A percentile compares a stretch with the other conserved stretches of the same genome.
These are phyloP conservation scores for Dictyostelium capitatum DNA, from an alignment of 78 protist genomes.

Conservation along the genomic window DNA sequence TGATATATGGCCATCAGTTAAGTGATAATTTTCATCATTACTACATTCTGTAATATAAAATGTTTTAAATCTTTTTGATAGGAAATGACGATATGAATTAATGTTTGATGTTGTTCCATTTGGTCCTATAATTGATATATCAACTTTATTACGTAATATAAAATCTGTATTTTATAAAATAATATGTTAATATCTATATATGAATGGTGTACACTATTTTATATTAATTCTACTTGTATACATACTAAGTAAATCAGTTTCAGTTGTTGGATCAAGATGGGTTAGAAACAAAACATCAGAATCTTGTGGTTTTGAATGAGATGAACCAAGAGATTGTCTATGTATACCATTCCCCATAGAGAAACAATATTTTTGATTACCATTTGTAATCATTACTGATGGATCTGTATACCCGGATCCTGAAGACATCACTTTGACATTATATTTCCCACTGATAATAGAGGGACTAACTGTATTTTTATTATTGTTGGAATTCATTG, in stretches of 20 bases:
- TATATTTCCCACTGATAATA: no score
- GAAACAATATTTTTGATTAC: conserved; percentile 33
- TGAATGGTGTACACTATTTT: background rate
- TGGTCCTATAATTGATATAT: conserved; percentile 60
- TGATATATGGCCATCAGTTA: conserved; percentile 50
- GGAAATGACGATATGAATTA: conserved; percentile 27
- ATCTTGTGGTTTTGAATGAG: background rate
- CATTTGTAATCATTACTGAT: conserved; percentile 27
- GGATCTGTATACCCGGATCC: conserved; percentile 57
- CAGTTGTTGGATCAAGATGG: conserved; percentile 39
- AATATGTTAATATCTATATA: no score
- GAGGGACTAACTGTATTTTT: no score
- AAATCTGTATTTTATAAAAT: no score
- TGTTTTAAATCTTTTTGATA: conserved; percentile 23
- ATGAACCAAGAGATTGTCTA: conserved; percentile 4
- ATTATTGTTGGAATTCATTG: no score
- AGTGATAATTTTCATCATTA: conserved; percentile 3
- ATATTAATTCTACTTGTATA: background rate
- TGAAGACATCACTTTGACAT: background rate
- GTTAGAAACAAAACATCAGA: conserved; percentile 35
- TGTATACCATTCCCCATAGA: conserved; percentile 59
- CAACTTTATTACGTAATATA: conserved; percentile 32
- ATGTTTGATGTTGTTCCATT: conserved; percentile 18
- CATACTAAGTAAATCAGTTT: conserved; percentile 51
- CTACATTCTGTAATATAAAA: conserved; percentile 55